Percentiles rank a stretch among this genome's conserved stretches.
Evolutionary conservation across 306 rosid genomes (phyloP).

Genomic region (Rosa persica): DNA sequence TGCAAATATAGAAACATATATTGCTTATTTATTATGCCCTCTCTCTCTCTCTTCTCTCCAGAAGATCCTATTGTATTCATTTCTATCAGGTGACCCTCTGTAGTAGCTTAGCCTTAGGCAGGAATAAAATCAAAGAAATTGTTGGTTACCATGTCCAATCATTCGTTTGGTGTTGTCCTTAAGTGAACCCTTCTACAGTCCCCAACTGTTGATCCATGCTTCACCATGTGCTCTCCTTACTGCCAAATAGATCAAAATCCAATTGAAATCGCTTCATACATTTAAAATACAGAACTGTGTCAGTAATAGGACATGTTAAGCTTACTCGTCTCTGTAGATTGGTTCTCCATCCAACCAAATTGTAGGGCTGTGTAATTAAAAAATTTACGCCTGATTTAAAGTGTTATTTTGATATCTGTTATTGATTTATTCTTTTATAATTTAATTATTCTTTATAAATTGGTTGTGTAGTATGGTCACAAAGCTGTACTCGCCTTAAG

Average conservation of each 20-base stretch:
- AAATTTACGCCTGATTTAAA: neutral
- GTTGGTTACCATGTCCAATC: conserved; percentile 54
- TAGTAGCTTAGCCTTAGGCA: conserved; percentile 4
- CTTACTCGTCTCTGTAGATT: conserved; percentile 6
- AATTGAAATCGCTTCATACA: neutral
- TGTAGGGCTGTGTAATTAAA: neutral
- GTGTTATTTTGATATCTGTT: neutral
- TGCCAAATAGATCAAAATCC: conserved; percentile 29
- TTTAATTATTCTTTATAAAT: neutral
- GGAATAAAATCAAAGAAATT: conserved; percentile 42
- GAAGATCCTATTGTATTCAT: neutral
- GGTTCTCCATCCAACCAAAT: conserved; percentile 15
- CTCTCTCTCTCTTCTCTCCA: neutral
- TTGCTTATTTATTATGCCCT: neutral
- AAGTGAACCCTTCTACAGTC: conserved; percentile 27
- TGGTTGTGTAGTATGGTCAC: neutral
- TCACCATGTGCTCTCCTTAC: conserved; percentile 59
- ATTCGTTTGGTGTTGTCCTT: conserved; percentile 69
- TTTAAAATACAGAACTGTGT: conserved; percentile 6
- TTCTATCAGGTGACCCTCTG: conserved; percentile 24
- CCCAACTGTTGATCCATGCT: conserved; percentile 33
- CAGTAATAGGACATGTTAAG: neutral
- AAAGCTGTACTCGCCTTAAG: neutral
- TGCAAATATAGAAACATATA: conserved; percentile 24
- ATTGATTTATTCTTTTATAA: neutral